Base-by-base conservation (phyloP, 2,329 filamentous ascomycete species). In the Diaporthe aspalathi region DNA sequence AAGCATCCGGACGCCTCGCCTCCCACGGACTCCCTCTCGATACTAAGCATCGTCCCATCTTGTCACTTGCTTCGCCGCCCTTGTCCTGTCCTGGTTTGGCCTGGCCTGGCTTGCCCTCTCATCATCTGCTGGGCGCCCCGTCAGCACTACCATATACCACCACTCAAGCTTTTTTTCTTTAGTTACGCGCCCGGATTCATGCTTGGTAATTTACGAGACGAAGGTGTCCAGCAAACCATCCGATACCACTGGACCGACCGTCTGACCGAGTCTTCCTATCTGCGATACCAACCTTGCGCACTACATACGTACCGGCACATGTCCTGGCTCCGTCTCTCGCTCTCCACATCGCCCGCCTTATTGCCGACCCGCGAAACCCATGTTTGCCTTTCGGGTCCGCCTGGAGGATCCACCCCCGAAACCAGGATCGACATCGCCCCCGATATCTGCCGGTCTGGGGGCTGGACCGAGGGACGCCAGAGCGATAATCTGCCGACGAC, bases 101-200 rank as follows among this genome's bases (percentile, higher is more conserved):
- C 32, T 27, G 14, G 7, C 14, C n/a, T 45, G n/a, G 32, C 38
- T 35, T 17, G 4, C 27, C 29, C 27, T 45, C 24, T 7, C 32
- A 40, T 62, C 40, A 22, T 14, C 38, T 62, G 24, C 56, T 45
- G 24, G 24, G 8, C 40, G 56, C 56, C 14, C 38, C 56, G 56
- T 62, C 56, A 62, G 56, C 56, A 45, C 57, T 47, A 62, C 40
- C 14, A 24, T 14, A 22, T 47, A 17, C 17, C 17, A 5, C 27
- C 57, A 63, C 24, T 47, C 57, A 63, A 63, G 57, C 57, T 49
- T 63, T n/a, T n/a, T n/a, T n/a, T n/a, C n/a, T n/a, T n/a, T n/a
- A n/a, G n/a, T n/a, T n/a, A n/a, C n/a, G n/a, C n/a, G n/a, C n/a
- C n/a, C n/a, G n/a, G n/a, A n/a, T n/a, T n/a, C n/a, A n/a, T n/a